Conservation (phyloP, 805 yeast species). For the Candida sakaeoensis region DNA sequence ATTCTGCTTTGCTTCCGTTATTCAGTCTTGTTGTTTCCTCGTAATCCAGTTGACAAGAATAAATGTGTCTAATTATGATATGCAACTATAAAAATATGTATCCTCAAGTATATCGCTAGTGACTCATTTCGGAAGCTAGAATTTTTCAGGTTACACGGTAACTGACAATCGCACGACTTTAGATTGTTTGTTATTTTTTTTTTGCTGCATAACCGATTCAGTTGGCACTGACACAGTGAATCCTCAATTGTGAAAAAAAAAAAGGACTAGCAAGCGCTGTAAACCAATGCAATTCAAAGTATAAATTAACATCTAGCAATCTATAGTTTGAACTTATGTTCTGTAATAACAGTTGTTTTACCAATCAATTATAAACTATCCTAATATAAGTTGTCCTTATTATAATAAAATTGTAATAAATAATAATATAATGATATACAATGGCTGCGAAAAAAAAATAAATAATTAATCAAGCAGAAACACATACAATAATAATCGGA, state of each 20-base stretch:
- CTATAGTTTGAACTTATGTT: neutral
- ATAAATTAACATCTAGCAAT: neutral
- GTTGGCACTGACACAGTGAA: too few species aligned
- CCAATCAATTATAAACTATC: neutral
- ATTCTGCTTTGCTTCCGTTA: too few species aligned
- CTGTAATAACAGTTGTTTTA: too few species aligned
- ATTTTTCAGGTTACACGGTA: slow-evolving; percentile 2
- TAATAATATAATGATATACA: too few species aligned
- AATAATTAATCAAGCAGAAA: neutral
- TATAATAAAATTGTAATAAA: too few species aligned
- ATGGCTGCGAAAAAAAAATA: slow-evolving; percentile 8
- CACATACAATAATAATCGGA: neutral
- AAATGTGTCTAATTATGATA: neutral
- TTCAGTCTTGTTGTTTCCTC: neutral
- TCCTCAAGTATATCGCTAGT: neutral
- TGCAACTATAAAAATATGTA: slow-evolving; percentile 4
- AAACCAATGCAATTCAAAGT: neutral
- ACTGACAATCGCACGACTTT: neutral
- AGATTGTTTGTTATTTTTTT: neutral
- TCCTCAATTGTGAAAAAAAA: too few species aligned
- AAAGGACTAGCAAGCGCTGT: neutral
- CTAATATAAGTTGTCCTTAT: too few species aligned
- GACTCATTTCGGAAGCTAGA: slow-evolving; percentile 5
- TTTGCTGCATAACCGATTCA: too few species aligned
- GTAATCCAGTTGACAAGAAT: neutral